Conservation (phyloP, 805 yeast genomes). For the Candida sanyiensis region DNA sequence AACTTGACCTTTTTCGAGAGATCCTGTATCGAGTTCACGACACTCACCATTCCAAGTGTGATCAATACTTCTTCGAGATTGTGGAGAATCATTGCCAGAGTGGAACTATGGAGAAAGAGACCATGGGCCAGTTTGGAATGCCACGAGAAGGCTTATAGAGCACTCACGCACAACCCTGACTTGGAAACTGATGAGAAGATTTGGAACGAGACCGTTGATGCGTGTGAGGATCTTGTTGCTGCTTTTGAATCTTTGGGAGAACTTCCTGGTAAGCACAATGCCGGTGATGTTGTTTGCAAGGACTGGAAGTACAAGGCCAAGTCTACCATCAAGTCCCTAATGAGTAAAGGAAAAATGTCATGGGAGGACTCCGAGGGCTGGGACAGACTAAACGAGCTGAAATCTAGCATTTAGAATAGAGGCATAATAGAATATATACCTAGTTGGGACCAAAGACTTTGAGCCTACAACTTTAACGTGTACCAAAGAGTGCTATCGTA, state of each 20-base stretch:
- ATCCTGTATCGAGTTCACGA: slow-evolving; percentile 65
- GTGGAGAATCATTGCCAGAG: slow-evolving; percentile 82
- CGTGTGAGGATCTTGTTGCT: slow-evolving; percentile 72
- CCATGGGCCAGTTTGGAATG: slow-evolving; percentile 88
- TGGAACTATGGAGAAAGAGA: slow-evolving; percentile 76
- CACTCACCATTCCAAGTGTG: slow-evolving; percentile 60
- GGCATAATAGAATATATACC: no score
- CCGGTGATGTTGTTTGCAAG: slow-evolving; percentile 79
- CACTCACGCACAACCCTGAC: slow-evolving; percentile 58
- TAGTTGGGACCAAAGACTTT: no score
- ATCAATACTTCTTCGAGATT: slow-evolving; percentile 55
- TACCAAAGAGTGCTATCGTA: no score
- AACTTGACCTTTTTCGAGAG: slow-evolving; percentile 55
- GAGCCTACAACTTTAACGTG: no score
- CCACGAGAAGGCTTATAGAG: slow-evolving; percentile 81
- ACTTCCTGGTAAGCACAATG: slow-evolving; percentile 68
- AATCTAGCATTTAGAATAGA: slow-evolving; percentile 15
- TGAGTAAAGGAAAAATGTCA: slow-evolving; percentile 69
- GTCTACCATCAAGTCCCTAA: slow-evolving; percentile 61
- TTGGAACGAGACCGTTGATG: slow-evolving; percentile 78
- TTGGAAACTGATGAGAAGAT: slow-evolving; percentile 51
- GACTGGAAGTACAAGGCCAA: slow-evolving; percentile 89
- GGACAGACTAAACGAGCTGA: slow-evolving; percentile 48
- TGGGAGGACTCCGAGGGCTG: slow-evolving; percentile 85
- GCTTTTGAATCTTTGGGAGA: slow-evolving; percentile 90